phyloP scores from a whole-genome alignment of 2,329 filamentous ascomycete species.

The Saccharata proteae region DNA sequence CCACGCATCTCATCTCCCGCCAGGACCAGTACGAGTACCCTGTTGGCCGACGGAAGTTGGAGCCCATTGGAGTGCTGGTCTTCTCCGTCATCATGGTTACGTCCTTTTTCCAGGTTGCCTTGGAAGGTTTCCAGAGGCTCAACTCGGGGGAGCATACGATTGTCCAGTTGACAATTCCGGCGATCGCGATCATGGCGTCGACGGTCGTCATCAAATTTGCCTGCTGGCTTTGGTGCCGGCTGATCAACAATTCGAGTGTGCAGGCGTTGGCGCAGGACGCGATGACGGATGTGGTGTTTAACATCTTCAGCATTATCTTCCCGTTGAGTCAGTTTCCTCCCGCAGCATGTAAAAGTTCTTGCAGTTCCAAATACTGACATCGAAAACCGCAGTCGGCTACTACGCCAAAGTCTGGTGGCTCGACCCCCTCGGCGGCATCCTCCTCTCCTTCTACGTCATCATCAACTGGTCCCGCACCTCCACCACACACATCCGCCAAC shows the following conservation, averaged over 20 bases:
- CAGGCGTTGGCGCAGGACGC: conserved; percentile 63
- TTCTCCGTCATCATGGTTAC: conserved; percentile 83
- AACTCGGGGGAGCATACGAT: conserved; percentile 49
- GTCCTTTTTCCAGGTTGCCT: conserved; percentile 65
- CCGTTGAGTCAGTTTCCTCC: conserved; percentile 45
- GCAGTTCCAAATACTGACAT: neutral
- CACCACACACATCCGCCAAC: conserved; percentile 64
- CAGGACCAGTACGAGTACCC: conserved; percentile 67
- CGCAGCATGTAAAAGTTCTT: neutral
- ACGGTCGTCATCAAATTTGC: conserved; percentile 73
- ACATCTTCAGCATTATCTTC: conserved; percentile 78
- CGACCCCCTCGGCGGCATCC: conserved; percentile 63
- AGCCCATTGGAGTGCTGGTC: conserved; percentile 68
- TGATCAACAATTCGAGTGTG: conserved; percentile 76
- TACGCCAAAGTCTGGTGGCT: conserved; percentile 74
- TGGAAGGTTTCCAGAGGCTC: conserved; percentile 57
- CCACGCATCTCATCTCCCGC: conserved; percentile 60
- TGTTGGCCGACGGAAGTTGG: conserved; percentile 62
- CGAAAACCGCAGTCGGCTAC: conserved; percentile 45
- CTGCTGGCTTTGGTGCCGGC: conserved; percentile 78
- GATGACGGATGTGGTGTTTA: conserved; percentile 75
- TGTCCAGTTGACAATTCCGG: conserved; percentile 59
- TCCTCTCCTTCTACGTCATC: conserved; percentile 70
- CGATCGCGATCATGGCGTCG: conserved; percentile 66
- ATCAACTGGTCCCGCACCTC: conserved; percentile 67